Percentiles rank a stretch among this genome's conserved stretches.
These are phyloP conservation scores for Candida smagusa DNA, from an alignment of 1,139 yeast genomes.

Conservation along the genomic window DNA sequence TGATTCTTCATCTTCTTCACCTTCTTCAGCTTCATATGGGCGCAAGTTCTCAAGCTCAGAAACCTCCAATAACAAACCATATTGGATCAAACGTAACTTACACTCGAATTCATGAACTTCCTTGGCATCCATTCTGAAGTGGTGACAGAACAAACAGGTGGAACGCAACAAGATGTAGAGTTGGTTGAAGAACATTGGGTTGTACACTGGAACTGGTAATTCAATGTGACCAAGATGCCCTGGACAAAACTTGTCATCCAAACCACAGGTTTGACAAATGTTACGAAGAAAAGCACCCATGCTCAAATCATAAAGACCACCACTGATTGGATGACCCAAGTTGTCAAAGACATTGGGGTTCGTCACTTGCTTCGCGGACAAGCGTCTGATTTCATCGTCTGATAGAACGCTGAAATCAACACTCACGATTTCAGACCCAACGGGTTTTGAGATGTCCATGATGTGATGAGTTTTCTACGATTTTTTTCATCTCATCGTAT, in stretches of 20 bases:
- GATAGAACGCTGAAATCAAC: constrained; percentile 90
- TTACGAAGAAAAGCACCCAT: constrained; percentile 90
- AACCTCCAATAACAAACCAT: constrained; percentile 82
- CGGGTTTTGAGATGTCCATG: constrained; percentile 96
- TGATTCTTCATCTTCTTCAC: constrained; percentile 26
- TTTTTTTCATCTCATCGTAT: constrained; percentile 6
- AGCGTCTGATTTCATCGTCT: constrained; percentile 74
- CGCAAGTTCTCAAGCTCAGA: constrained; percentile 53
- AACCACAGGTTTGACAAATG: constrained; percentile 92
- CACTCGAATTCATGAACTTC: constrained; percentile 79
- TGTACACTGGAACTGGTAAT: constrained; percentile 91
- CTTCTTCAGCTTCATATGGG: constrained; percentile 28
- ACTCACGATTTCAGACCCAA: constrained; percentile 87
- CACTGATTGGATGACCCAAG: constrained; percentile 90
- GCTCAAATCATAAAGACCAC: constrained; percentile 91
- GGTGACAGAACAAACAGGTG: constrained; percentile 87
- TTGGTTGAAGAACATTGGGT: constrained; percentile 91
- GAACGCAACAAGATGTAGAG: constrained; percentile 80
- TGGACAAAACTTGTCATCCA: constrained; percentile 92
- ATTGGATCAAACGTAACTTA: constrained; percentile 77
- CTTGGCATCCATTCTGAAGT: constrained; percentile 62
- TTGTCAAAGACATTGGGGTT: constrained; percentile 94
- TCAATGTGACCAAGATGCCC: constrained; percentile 99
- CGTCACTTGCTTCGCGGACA: constrained; percentile 92
- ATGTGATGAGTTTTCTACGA: constrained; percentile 7